Base-by-base conservation (phyloP, 2,329 filamentous ascomycete species). In the Penicillium sp. region DNA sequence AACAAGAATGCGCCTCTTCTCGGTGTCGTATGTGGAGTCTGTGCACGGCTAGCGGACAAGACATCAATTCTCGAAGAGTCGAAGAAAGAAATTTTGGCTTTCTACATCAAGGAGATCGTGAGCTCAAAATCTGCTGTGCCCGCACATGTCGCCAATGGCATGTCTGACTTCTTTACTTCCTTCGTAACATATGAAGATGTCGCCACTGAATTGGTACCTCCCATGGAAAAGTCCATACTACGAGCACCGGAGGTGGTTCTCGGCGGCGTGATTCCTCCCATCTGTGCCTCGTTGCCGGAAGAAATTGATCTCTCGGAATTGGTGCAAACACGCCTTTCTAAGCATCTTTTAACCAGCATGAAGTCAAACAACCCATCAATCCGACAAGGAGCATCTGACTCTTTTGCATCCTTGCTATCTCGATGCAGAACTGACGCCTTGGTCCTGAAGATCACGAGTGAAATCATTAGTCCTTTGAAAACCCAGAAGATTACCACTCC, bases 191-290 rank as follows among this genome's bases (percentile, higher is more conserved):
- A 84, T 17, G 87, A 92, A 25, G 92, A 97, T 63, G 73, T 97
- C 31, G 84, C 86, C 53, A 88, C 85, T 62, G 86, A 93, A 43
- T 71, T 97, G 33, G 81, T 95, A 25, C 91, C 93, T 9, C 81
- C 91, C 0, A 79, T 97, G 15, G 94, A 99, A 71, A 97, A 96
- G 77, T 88, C 90, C 6, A 82, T 99, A 55, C 78, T 99, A 46
- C 85, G 95, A 71, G 89, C 93, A 8, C 95, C 94, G 1, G 94
- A 99, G 75, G 88, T 97, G 43, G 86, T 96, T 15, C 80, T 97
- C 29, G 87, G 89, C 66, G 89, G 91, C 62, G 81, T 97, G 25
- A 78, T 97, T 50, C 84, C 88, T 6, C 86, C 89, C 13, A 80
- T 97, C 46, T 81, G 95, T 58, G 75, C 81, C 9, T 85, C 90